Evolutionary conservation across 371 early-diverging fungal species (phyloP), one percentile per base, ranked within the genome.

Genomic region (Rhizopus microsporus): DNA sequence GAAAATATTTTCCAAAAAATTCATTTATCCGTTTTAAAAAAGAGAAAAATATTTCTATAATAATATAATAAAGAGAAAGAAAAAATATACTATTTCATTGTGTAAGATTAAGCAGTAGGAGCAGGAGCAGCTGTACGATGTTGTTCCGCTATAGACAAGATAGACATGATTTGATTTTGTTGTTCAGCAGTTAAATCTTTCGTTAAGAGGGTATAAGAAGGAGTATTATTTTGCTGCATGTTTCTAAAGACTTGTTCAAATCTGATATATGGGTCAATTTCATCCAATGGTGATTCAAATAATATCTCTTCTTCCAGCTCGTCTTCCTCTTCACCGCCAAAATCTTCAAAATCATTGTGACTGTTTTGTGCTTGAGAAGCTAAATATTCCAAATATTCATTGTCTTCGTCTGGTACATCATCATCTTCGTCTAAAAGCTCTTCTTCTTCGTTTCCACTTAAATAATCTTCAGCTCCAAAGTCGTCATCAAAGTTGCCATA

Each of bases 231-330:
- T 46, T 73, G 71, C 46, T 80, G 80, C 58, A 80, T 51, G 16
- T 55, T 71, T 72, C 59, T 57, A 48, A 82, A 77, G 5, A 69
- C 71, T 48, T 82, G 78, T 12, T 85, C 83, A 71, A 95, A 90
- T 56, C 79, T 78, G 29, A 86, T 62, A 72, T 93, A 93, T 4
- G 90, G 87, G 64, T 96, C 88, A 44, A 96, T 69, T 39, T 82
- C 74, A 63, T 96, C 97, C 57, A 95, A 74, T 12, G 94, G 93
- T 1, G 93, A 91, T 60, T 89, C 89, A 57, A 89, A 89, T 52
- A 84, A 64, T 10, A 88, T 71, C 59, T 93, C 93, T 71, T 93
- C 93, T 38, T 86, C 82, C 38, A 92, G 79, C 29, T 84, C 82
- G 16, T 85, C 88, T 13, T 87, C 80, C 15, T 82, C 71, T 67